Conservation (phyloP, 179 eudicot genomes). For the Spinacia oleracea region DNA sequence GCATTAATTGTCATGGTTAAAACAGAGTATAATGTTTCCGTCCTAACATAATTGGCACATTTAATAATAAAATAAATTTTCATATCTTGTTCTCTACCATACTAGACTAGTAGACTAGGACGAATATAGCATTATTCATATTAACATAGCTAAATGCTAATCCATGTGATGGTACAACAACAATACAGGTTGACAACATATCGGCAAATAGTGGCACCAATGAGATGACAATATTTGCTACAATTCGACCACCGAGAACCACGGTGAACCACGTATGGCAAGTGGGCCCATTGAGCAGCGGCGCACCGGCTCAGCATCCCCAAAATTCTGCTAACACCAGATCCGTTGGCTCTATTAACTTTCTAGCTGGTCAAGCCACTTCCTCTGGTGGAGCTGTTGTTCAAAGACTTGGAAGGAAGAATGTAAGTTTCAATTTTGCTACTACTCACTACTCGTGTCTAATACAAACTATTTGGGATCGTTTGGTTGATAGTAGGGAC, state of each 20-base stretch:
- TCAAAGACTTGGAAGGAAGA: constrained; percentile 30
- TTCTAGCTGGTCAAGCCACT: constrained; percentile 39
- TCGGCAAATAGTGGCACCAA: constrained; percentile 29
- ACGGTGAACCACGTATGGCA: constrained; percentile 69
- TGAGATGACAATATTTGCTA: constrained; percentile 55
- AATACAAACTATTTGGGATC: no score
- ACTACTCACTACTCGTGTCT: not conserved
- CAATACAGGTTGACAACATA: constrained; percentile 33
- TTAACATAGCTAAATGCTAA: no score
- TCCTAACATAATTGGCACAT: no score
- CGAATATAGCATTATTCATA: no score
- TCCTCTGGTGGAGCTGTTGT: constrained; percentile 19
- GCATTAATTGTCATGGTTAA: no score
- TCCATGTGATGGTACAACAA: constrained; percentile 2
- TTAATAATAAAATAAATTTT: no score
- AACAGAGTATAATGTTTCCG: no score
- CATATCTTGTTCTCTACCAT: no score
- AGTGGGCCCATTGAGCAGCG: constrained; percentile 47
- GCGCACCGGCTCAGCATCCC: constrained; percentile 18
- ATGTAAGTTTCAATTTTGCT: constrained; percentile 31
- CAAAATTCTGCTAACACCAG: constrained; percentile 7
- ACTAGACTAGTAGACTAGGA: no score
- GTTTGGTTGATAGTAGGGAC: no score
- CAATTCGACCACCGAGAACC: constrained; percentile 42
- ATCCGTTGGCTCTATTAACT: constrained; percentile 42